These are phyloP conservation scores for Capsicum baccatum DNA, from an alignment of 257 asterid species.

Conservation along the genomic window DNA sequence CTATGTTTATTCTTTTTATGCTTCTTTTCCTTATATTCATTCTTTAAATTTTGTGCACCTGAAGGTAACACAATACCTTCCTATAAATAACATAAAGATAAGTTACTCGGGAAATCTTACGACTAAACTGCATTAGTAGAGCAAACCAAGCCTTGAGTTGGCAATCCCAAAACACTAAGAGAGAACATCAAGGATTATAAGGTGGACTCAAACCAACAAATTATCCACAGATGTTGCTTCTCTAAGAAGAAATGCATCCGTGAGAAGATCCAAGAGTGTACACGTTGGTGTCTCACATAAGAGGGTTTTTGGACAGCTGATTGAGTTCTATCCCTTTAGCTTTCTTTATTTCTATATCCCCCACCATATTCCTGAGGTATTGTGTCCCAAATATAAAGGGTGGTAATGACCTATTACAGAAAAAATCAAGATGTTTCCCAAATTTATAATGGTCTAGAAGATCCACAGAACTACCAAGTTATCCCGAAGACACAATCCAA, in stretches of 20 bases:
- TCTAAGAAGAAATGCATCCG: constrained; percentile 53
- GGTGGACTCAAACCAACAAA: constrained; percentile 43
- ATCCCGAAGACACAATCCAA: constrained; percentile 38
- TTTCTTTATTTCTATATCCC: constrained; percentile 18
- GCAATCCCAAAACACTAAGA: constrained; percentile 27
- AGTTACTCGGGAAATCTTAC: not conserved
- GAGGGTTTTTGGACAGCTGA: constrained; percentile 42
- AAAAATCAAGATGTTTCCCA: constrained; percentile 52
- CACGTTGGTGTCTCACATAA: constrained; percentile 29
- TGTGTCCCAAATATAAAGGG: constrained; percentile 49
- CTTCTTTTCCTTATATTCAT: constrained; percentile 38
- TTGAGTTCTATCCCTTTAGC: constrained; percentile 64
- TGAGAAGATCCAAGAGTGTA: constrained; percentile 45
- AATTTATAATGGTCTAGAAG: constrained; percentile 57
- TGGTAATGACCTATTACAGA: constrained; percentile 56
- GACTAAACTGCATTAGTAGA: not conserved
- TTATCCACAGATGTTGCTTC: constrained; percentile 44
- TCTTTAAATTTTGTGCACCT: constrained; percentile 43
- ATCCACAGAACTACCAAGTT: constrained; percentile 57
- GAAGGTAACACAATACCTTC: constrained; percentile 46
- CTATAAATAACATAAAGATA: constrained; percentile 29
- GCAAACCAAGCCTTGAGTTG: constrained; percentile 14
- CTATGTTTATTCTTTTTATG: constrained; percentile 48
- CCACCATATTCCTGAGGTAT: constrained; percentile 58
- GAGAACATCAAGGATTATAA: not conserved